These are phyloP conservation scores for Penicillium sumatraense DNA, from an alignment of 2,329 filamentous ascomycete species.

Conservation along the genomic window DNA sequence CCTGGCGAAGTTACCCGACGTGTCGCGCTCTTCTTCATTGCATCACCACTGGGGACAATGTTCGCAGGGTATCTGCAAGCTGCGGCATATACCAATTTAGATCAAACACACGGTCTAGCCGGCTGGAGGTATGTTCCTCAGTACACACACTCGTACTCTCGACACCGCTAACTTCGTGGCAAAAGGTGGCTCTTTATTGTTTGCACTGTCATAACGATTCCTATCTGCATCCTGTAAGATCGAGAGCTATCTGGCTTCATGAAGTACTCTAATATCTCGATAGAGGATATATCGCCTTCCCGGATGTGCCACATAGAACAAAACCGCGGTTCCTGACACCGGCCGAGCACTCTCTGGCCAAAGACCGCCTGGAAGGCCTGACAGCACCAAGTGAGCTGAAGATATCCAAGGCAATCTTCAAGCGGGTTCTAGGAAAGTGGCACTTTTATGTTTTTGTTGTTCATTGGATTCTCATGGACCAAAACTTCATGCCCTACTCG, in stretches of 20 bases:
- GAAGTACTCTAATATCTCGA: not conserved
- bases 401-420: conserved; percentile 42
- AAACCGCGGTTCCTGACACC: conserved; percentile 15
- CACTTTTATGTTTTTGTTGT: conserved; percentile 47
- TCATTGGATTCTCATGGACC: conserved; percentile 45
- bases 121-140: conserved; percentile 6
- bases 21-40: not conserved
- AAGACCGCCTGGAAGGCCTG: conserved; percentile 22
- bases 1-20: not conserved
- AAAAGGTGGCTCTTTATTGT: conserved; percentile 37
- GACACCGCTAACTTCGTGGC: not conserved
- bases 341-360: conserved; percentile 21
- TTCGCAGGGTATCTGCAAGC: not conserved
- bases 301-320: conserved; percentile 35
- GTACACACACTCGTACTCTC: too few relatives aligned
- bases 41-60: not conserved
- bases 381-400: conserved; percentile 36
- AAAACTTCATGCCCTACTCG: conserved; percentile 40
- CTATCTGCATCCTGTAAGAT: conserved; percentile 20
- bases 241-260: not conserved
- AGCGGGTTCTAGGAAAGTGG: conserved; percentile 44
- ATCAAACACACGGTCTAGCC: not conserved
- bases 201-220: conserved; percentile 29
- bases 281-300: conserved; percentile 32
- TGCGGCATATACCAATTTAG: not conserved